These are phyloP conservation scores for Alternaria dauci DNA, from an alignment of 2,329 filamentous ascomycete species.

Conservation along the genomic window DNA sequence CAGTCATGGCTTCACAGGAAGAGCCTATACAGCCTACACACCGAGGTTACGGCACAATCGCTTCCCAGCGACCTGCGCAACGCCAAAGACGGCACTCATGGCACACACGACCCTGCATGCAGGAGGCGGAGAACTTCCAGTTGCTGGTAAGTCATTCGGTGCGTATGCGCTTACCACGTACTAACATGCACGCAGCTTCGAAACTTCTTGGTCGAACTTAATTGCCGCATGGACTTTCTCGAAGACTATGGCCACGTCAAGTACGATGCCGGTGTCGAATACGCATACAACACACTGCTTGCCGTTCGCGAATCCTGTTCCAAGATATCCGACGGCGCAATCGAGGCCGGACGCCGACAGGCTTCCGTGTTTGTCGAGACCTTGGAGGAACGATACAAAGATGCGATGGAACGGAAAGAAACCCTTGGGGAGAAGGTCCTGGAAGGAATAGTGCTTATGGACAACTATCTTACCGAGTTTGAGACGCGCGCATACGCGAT, in stretches of 20 bases:
- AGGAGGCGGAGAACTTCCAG: constrained; percentile 59
- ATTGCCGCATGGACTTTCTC: constrained; percentile 84
- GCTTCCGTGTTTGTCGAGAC: constrained; percentile 93
- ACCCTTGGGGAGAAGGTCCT: constrained; percentile 91
- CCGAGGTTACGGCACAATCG: constrained; percentile 50
- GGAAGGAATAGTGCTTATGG: constrained; percentile 85
- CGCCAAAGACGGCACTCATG: constrained; percentile 58
- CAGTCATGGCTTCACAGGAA: constrained; percentile 52
- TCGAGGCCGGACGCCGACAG: constrained; percentile 84
- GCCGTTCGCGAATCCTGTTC: constrained; percentile 88
- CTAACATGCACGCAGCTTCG: constrained; percentile 66
- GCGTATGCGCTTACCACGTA: not conserved
- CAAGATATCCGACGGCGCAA: constrained; percentile 86
- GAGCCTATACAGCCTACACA: constrained; percentile 50
- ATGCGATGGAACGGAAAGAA: constrained; percentile 82
- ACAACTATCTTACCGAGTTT: constrained; percentile 84
- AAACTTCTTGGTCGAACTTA: constrained; percentile 83
- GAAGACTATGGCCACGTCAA: constrained; percentile 87
- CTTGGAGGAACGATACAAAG: constrained; percentile 85
- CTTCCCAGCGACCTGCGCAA: constrained; percentile 25
- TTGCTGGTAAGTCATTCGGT: constrained; percentile 44
- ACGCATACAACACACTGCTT: constrained; percentile 85
- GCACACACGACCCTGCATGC: constrained; percentile 55
- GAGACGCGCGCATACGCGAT: constrained; percentile 83
- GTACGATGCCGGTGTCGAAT: constrained; percentile 82